Percentiles rank a stretch among this genome's conserved stretches.
phyloP scores from a whole-genome alignment of 192 early-diverging fungal genomes.

The Backusella morwellensis region DNA sequence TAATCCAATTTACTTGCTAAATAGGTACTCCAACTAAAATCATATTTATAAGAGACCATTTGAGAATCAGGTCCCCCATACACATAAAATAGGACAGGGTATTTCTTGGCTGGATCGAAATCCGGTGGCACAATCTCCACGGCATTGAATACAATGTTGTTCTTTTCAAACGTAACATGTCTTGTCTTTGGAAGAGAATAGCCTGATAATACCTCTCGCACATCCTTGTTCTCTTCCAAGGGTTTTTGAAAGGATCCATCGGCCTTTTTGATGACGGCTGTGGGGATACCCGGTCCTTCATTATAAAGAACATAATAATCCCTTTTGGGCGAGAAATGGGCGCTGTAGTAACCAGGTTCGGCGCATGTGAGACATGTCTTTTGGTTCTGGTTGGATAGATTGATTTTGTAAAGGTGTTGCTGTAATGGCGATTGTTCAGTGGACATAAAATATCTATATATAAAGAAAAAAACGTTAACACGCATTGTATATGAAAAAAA shows the following conservation, averaged over 20 bases:
- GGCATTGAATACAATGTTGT: slow-evolving; percentile 49
- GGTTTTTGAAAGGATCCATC: slow-evolving; percentile 45
- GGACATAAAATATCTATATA: slow-evolving; percentile 24
- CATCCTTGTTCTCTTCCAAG: slow-evolving; percentile 52
- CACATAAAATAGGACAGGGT: slow-evolving; percentile 85
- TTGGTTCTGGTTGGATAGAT: neutral
- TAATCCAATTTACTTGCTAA: slow-evolving; percentile 61
- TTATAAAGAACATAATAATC: slow-evolving; percentile 76
- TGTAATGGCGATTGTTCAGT: slow-evolving; percentile 38
- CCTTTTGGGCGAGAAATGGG: slow-evolving; percentile 67
- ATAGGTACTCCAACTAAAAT: slow-evolving; percentile 66
- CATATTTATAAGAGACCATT: slow-evolving; percentile 61
- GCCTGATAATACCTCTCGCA: slow-evolving; percentile 39
- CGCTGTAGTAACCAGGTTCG: slow-evolving; percentile 59
- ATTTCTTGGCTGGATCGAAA: slow-evolving; percentile 69
- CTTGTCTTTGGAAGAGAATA: slow-evolving; percentile 57
- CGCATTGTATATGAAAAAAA: neutral
- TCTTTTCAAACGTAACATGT: neutral
- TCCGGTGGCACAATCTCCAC: slow-evolving; percentile 75
- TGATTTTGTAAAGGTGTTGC: slow-evolving; percentile 38
- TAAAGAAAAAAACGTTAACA: neutral
- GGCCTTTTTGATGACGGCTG: slow-evolving; percentile 62
- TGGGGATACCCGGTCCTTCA: slow-evolving; percentile 81
- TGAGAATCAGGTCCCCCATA: slow-evolving; percentile 96
- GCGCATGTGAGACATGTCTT: slow-evolving; percentile 28